Evolutionary conservation across 2,329 filamentous ascomycete species (phyloP).

Genomic region (Calonectria pauciramosa): DNA sequence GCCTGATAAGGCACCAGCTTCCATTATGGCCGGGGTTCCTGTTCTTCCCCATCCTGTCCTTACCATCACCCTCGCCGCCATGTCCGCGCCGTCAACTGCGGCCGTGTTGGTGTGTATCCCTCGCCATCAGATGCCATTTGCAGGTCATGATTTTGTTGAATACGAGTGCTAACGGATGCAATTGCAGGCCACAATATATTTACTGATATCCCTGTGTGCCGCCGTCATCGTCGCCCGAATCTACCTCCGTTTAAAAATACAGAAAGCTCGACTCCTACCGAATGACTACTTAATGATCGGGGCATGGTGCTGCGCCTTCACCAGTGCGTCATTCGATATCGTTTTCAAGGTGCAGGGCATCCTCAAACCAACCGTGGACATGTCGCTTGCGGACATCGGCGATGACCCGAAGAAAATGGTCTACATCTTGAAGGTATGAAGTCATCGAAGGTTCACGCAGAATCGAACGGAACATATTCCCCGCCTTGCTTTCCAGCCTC

Average conservation of each 20-base stretch:
- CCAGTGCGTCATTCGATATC: not conserved
- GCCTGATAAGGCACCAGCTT: conserved; percentile 8
- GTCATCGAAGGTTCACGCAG: too few species aligned
- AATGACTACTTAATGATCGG: not conserved
- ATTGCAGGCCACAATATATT: not conserved
- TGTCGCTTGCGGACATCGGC: not conserved
- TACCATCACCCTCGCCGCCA: not conserved
- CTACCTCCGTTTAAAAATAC: not conserved
- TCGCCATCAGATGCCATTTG: too few species aligned
- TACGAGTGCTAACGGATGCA: not conserved
- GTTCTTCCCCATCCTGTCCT: not conserved
- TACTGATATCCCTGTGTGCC: not conserved
- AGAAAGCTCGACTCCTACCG: not conserved
- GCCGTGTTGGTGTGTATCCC: not conserved
- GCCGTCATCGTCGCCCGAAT: not conserved
- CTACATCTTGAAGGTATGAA: not conserved
- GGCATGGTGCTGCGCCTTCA: not conserved
- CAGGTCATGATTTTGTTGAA: not conserved
- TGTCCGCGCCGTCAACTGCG: conserved; percentile 1
- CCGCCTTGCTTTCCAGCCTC: not conserved
- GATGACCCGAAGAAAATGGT: not conserved
- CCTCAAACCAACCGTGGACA: not conserved
- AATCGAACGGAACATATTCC: too few species aligned
- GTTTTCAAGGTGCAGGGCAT: not conserved
- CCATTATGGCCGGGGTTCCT: not conserved